These are phyloP conservation scores for Cornus suecica DNA, from an alignment of 148 eudicot species.

Conservation along the genomic window DNA sequence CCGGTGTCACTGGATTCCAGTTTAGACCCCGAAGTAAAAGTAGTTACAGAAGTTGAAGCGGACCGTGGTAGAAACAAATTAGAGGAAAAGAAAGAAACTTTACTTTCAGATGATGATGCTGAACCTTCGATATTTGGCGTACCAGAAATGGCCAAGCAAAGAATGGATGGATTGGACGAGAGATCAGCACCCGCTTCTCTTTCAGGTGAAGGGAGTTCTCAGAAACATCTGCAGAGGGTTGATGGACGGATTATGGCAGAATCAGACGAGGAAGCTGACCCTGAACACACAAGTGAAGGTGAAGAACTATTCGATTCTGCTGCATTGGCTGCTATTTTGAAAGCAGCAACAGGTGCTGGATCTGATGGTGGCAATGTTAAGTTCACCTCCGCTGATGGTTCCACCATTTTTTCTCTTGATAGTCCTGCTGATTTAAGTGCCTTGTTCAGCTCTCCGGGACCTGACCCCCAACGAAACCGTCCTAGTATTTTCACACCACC, in stretches of 20 bases:
- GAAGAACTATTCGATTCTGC: slow-evolving; percentile 19
- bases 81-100: not conserved
- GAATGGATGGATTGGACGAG: slow-evolving; percentile 13
- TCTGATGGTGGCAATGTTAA: slow-evolving; percentile 6
- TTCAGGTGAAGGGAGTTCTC: slow-evolving; percentile 13
- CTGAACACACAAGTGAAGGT: slow-evolving; percentile 10
- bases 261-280: slow-evolving; percentile 10
- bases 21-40: slow-evolving; percentile 8
- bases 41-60: slow-evolving; percentile 2
- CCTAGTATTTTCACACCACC: not conserved
- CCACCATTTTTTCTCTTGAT: slow-evolving; percentile 6
- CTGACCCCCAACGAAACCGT: slow-evolving; percentile 8
- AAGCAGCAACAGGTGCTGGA: slow-evolving; percentile 17
- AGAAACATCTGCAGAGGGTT: slow-evolving; percentile 6
- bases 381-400: slow-evolving; percentile 11
- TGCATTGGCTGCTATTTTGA: slow-evolving; percentile 14
- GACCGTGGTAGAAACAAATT: not conserved
- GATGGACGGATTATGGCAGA: slow-evolving; percentile 9
- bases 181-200: slow-evolving; percentile 4
- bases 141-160: slow-evolving; percentile 6
- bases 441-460: not conserved
- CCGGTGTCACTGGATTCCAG: slow-evolving; percentile 6
- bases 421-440: slow-evolving; percentile 1
- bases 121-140: slow-evolving; percentile 11
- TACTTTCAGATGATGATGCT: slow-evolving; percentile 8